A percentile compares a stretch with the other conserved stretches of the same genome.
Evolutionary conservation across 2,329 filamentous ascomycete genomes (phyloP).

Genomic region (Stemphylium beticola): DNA sequence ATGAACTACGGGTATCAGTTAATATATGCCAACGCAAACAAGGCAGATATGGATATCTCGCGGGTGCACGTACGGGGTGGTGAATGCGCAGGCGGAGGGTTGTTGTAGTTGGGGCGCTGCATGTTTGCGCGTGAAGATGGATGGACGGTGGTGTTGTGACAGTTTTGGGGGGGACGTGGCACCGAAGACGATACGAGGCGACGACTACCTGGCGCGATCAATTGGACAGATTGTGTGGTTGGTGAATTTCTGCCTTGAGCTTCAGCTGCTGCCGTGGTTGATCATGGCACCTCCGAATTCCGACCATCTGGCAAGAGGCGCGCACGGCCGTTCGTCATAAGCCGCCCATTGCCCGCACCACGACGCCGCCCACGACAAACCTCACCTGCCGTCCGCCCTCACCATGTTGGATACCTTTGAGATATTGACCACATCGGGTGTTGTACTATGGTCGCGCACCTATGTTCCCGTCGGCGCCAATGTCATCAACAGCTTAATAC

Average conservation of each 20-base stretch:
- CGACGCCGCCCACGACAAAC: constrained; percentile 2
- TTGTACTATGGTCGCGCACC: constrained; percentile 93
- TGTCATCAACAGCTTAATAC: constrained; percentile 92
- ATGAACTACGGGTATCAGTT: constrained; percentile 56
- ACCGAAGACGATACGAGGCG: no score
- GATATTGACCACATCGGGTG: constrained; percentile 92
- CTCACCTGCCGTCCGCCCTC: constrained; percentile 3
- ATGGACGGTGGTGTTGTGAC: not conserved
- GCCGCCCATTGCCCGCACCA: constrained; percentile 12
- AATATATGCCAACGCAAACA: not conserved
- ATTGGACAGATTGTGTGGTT: constrained; percentile 12
- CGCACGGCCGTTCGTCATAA: constrained; percentile 39
- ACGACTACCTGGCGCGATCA: not conserved
- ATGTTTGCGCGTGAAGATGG: constrained; percentile 59
- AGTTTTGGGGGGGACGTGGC: constrained; percentile 10
- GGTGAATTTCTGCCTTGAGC: constrained; percentile 18
- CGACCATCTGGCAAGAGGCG: constrained; percentile 30
- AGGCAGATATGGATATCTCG: not conserved
- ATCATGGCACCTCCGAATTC: constrained; percentile 16
- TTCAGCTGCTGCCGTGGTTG: constrained; percentile 8
- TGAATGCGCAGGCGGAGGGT: constrained; percentile 74
- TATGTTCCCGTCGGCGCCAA: constrained; percentile 80
- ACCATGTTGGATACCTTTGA: constrained; percentile 95
- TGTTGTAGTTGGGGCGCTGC: constrained; percentile 82
- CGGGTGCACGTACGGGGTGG: constrained; percentile 69